These are phyloP conservation scores for Rutidosis leptorrhynchoides DNA, from an alignment of 129 eudicot species.

Conservation along the genomic window DNA sequence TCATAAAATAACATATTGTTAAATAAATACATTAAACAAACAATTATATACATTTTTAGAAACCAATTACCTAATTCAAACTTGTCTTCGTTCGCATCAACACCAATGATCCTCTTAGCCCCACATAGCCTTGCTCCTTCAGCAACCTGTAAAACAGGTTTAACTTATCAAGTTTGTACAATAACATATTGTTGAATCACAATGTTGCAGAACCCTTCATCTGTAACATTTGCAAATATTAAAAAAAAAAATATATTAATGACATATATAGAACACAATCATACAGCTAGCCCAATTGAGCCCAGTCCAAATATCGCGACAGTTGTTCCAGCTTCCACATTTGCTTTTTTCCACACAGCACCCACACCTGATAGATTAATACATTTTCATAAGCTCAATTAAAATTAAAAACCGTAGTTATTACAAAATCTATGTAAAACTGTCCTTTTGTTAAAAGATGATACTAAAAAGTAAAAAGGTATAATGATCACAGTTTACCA, in stretches of 20 bases:
- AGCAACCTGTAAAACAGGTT: slow-evolving; percentile 51
- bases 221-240: not conserved
- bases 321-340: slow-evolving; percentile 69
- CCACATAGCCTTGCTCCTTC: slow-evolving; percentile 91
- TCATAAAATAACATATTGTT: not conserved
- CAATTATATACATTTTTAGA: not conserved
- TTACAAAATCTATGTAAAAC: not conserved
- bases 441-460: not conserved
- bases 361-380: slow-evolving; percentile 58
- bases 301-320: slow-evolving; percentile 82
- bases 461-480: not conserved
- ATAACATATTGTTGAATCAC: not conserved
- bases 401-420: not conserved
- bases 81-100: slow-evolving; percentile 68
- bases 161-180: not conserved
- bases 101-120: slow-evolving; percentile 72
- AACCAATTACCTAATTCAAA: slow-evolving; percentile 66
- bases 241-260: not conserved
- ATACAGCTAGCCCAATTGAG: slow-evolving; percentile 77
- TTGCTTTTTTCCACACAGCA: slow-evolving; percentile 79
- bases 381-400: not conserved
- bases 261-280: slow-evolving; percentile 8
- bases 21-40: not conserved
- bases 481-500: slow-evolving; percentile 36
- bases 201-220: not conserved